phyloP scores from a whole-genome alignment of 345 rosid species.

The Dovyalis caffra region DNA sequence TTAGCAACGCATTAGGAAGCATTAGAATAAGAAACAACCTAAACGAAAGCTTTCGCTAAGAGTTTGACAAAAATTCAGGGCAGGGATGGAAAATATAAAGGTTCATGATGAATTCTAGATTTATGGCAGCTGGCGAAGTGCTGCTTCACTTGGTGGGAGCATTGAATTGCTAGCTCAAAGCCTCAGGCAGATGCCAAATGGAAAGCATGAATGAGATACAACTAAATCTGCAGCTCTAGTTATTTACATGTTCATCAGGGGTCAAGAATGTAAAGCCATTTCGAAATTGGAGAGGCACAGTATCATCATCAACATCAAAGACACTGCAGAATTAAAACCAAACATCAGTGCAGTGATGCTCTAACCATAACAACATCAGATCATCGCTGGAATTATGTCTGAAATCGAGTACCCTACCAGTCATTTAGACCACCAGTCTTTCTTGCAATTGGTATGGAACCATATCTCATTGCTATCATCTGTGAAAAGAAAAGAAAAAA shows the following conservation, averaged over 20 bases:
- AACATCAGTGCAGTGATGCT: slow-evolving; percentile 2
- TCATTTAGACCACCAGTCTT: slow-evolving; percentile 94
- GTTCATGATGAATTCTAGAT: neutral
- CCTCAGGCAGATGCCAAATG: neutral
- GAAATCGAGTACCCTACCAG: slow-evolving; percentile 48
- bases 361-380: slow-evolving; percentile 10
- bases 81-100: neutral
- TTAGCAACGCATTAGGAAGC: neutral
- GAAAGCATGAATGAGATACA: neutral
- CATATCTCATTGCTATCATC: slow-evolving; percentile 98
- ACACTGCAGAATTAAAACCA: slow-evolving; percentile 44
- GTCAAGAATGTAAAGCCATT: slow-evolving; percentile 70
- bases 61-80: neutral
- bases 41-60: neutral
- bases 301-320: slow-evolving; percentile 79
- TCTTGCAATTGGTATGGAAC: slow-evolving; percentile 79
- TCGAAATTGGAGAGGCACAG: slow-evolving; percentile 60
- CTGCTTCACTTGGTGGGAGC: too few species aligned
- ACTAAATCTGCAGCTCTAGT: neutral
- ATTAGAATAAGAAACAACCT: neutral
- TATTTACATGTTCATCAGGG: slow-evolving; percentile 78
- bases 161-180: neutral
- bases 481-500: slow-evolving; percentile 24
- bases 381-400: neutral
- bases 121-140: neutral